A percentile compares a stretch with the other conserved stretches of the same genome.
These are phyloP conservation scores for Arthrobotrys pseudoclavata DNA, from an alignment of 2,329 filamentous ascomycete genomes.

Conservation along the genomic window DNA sequence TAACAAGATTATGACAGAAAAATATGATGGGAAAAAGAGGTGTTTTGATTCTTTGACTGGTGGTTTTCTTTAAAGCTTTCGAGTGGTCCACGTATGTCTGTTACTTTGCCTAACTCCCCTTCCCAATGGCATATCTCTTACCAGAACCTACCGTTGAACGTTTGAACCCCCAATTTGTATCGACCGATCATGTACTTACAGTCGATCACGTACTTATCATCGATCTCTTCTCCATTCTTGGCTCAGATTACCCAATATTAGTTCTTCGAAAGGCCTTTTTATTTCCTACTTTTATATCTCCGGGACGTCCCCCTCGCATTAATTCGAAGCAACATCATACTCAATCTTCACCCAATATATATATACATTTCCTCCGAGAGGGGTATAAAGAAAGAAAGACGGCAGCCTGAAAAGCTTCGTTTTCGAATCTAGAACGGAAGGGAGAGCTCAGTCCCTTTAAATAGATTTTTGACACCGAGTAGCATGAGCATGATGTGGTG, in stretches of 20 bases:
- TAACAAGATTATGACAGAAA: background rate
- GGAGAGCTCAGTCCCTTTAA: conserved; percentile 1
- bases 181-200: background rate
- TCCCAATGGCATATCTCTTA: background rate
- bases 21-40: background rate
- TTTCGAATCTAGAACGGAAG: background rate
- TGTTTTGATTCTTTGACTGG: background rate
- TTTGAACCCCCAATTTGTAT: background rate
- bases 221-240: conserved; percentile 15
- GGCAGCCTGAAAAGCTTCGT: conserved; percentile 11
- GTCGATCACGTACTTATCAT: background rate
- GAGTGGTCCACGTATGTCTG: background rate
- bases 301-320: background rate
- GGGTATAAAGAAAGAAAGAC: background rate
- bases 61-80: background rate
- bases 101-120: background rate
- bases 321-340: conserved; percentile 8
- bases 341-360: conserved; percentile 4
- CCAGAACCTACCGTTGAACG: background rate
- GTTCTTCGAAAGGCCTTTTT: background rate
- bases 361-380: background rate
- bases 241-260: background rate
- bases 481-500: background rate
- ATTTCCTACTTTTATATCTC: background rate
- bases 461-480: background rate